A percentile compares a stretch with the other conserved stretches of the same genome.
phyloP scores from a whole-genome alignment of 2,329 filamentous ascomycete genomes.

The Colletotrichum sp. region DNA sequence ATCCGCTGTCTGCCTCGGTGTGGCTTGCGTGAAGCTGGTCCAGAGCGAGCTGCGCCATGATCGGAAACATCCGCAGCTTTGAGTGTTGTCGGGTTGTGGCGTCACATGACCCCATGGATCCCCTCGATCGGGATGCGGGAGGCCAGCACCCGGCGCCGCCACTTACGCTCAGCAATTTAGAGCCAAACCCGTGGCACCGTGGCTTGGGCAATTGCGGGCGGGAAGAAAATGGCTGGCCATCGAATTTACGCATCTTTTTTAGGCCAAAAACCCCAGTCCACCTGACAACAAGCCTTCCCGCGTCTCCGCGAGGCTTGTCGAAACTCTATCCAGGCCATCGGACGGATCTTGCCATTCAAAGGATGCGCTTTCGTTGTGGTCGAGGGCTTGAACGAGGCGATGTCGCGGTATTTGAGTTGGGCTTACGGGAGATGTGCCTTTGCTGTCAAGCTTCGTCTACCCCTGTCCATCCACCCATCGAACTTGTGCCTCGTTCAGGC shows the following conservation, averaged over 20 bases:
- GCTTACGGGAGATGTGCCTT: background rate
- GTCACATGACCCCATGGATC: background rate
- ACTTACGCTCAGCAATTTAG: background rate
- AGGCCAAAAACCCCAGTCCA: background rate
- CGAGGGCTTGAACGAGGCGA: background rate
- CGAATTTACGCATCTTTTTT: background rate
- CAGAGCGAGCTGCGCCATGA: background rate
- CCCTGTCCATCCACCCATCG: background rate
- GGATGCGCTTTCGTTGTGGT: background rate
- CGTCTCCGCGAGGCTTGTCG: background rate
- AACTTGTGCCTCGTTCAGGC: background rate
- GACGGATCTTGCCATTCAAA: background rate
- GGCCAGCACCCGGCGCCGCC: background rate
- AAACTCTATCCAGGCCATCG: background rate
- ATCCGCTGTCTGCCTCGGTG: background rate
- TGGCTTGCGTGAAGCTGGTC: background rate
- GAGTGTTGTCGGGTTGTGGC: background rate
- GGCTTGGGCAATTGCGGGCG: background rate
- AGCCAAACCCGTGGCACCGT: background rate
- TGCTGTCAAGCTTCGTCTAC: background rate
- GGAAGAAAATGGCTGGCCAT: background rate
- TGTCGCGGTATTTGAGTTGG: background rate
- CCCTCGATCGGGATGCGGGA: background rate
- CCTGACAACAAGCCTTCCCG: background rate
- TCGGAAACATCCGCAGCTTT: background rate